Conservation (phyloP, 306 rosid genomes). For the Potentilla sterilis region DNA sequence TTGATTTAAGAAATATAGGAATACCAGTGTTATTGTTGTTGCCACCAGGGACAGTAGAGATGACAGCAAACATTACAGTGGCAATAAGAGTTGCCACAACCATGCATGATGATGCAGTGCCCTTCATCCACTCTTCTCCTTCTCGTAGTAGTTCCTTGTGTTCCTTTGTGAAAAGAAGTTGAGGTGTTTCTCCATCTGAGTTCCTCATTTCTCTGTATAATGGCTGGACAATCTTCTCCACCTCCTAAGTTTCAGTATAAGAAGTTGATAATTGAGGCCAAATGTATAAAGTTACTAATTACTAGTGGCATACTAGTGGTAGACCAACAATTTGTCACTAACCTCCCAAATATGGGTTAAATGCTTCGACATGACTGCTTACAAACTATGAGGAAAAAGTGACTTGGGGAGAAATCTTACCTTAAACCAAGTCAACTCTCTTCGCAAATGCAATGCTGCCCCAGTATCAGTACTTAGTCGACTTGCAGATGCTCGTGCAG, state of each 20-base stretch:
- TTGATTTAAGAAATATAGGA: constrained; percentile 11
- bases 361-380: background rate
- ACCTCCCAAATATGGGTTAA: background rate
- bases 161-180: constrained; percentile 4
- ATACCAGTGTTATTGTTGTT: constrained; percentile 9
- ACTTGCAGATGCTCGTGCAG: background rate
- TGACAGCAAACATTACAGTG: constrained; percentile 11
- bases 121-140: constrained; percentile 19
- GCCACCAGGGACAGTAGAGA: background rate
- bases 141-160: background rate
- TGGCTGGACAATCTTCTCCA: constrained; percentile 16
- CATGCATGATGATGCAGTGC: constrained; percentile 14
- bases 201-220: constrained; percentile 7
- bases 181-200: constrained; percentile 1
- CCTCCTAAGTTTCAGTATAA: background rate
- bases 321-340: background rate
- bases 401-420: background rate
- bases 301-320: background rate
- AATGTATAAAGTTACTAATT: background rate
- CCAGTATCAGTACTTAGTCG: background rate
- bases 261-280: background rate
- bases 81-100: constrained; percentile 15
- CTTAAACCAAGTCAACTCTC: constrained; percentile 12
- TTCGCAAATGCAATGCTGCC: constrained; percentile 7
- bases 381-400: background rate